These are phyloP conservation scores for Buddleja alternifolia DNA, from an alignment of 257 asterid genomes.

Conservation along the genomic window DNA sequence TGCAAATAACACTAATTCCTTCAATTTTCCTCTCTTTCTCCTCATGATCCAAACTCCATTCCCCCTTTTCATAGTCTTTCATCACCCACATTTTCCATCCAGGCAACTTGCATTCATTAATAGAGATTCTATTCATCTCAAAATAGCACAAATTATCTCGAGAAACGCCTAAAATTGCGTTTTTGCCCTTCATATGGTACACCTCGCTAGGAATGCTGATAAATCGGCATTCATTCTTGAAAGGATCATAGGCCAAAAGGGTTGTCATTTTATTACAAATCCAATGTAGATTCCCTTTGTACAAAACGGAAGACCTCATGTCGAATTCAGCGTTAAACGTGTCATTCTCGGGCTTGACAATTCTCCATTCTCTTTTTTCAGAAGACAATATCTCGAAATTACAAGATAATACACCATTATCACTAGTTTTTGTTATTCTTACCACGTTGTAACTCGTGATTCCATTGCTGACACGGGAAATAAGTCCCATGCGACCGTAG, in stretches of 20 bases:
- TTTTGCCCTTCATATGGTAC: constrained; percentile 25
- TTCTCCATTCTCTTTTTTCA: constrained; percentile 19
- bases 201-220: constrained; percentile 21
- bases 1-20: neutral
- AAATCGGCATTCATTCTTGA: constrained; percentile 21
- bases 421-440: neutral
- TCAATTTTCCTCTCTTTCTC: constrained; percentile 29
- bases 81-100: constrained; percentile 45
- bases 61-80: constrained; percentile 27
- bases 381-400: constrained; percentile 31
- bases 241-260: constrained; percentile 33
- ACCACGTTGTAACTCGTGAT: constrained; percentile 19
- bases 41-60: constrained; percentile 27
- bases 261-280: constrained; percentile 24
- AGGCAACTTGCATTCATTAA: constrained; percentile 12
- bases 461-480: constrained; percentile 16
- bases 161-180: constrained; percentile 33
- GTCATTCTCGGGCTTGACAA: neutral
- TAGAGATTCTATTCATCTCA: constrained; percentile 26
- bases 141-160: constrained; percentile 31
- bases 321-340: constrained; percentile 16
- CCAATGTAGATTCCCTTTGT: constrained; percentile 33
- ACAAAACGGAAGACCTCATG: constrained; percentile 29
- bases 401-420: neutral
- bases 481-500: constrained; percentile 21